Conservation (phyloP, 306 rosid genomes). For the Vigna reflexopilosa region DNA sequence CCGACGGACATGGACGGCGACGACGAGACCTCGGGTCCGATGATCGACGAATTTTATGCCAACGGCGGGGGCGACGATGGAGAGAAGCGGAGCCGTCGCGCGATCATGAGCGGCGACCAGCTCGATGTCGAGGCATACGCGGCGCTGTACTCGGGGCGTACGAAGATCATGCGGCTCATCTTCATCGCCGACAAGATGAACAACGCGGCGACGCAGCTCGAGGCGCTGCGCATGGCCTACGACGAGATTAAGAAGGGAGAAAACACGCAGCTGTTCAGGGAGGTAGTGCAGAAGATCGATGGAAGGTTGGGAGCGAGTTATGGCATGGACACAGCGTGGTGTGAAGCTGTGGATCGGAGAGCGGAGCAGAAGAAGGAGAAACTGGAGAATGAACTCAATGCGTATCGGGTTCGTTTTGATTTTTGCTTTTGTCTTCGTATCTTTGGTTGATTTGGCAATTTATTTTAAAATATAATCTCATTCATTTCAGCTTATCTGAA, state of each 20-base stretch:
- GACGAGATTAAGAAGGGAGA: constrained; percentile 99
- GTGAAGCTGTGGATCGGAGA: constrained; percentile 74
- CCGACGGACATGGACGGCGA: constrained; percentile 69
- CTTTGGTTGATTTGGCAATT: neutral
- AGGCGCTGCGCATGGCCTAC: constrained; percentile 94
- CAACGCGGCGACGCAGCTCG: constrained; percentile 72
- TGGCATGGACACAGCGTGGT: constrained; percentile 73
- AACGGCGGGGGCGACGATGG: constrained; percentile 70
- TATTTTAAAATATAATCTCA: neutral
- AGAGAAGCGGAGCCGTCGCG: constrained; percentile 61
- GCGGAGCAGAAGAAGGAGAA: constrained; percentile 94
- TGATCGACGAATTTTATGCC: constrained; percentile 85
- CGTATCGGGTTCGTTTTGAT: constrained; percentile 62
- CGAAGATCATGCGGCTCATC: constrained; percentile 82
- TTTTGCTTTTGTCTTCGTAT: neutral
- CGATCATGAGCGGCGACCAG: constrained; percentile 90
- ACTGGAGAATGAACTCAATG: constrained; percentile 96
- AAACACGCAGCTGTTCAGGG: constrained; percentile 81
- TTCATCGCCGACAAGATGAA: constrained; percentile 69
- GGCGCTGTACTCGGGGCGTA: constrained; percentile 79
- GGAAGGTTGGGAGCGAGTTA: constrained; percentile 74
- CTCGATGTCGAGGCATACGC: constrained; percentile 95
- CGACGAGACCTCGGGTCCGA: constrained; percentile 68
- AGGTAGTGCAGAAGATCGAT: constrained; percentile 77
- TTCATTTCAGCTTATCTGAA: neutral